Percentiles rank a stretch among this genome's conserved stretches.
These are phyloP conservation scores for Neofusicoccum parvum DNA, from an alignment of 2,329 filamentous ascomycete genomes.

Conservation along the genomic window DNA sequence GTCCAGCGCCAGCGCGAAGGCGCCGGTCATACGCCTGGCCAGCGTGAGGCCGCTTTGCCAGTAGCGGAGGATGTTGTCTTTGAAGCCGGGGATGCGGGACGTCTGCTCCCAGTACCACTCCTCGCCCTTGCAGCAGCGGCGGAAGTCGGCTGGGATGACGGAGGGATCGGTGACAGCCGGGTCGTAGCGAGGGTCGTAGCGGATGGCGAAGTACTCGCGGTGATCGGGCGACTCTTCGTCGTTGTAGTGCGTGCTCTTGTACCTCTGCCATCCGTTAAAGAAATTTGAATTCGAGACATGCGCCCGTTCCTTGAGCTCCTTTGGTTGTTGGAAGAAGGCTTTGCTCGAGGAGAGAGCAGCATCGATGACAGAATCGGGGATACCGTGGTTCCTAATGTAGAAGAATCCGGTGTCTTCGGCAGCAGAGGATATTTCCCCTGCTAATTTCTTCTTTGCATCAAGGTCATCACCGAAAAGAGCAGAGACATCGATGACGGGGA, in stretches of 20 bases:
- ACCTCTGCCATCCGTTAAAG: constrained; percentile 45
- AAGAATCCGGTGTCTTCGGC: constrained; percentile 24
- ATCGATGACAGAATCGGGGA: constrained; percentile 43
- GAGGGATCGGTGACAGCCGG: constrained; percentile 45
- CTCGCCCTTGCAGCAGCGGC: constrained; percentile 39
- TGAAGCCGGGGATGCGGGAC: constrained; percentile 52
- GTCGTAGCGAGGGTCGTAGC: constrained; percentile 54
- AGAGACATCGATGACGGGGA: constrained; percentile 35
- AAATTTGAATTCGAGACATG: constrained; percentile 43
- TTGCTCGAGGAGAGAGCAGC: constrained; percentile 33
- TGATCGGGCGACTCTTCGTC: constrained; percentile 37
- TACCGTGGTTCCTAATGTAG: constrained; percentile 29
- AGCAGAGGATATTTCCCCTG: constrained; percentile 28
- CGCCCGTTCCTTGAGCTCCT: constrained; percentile 39
- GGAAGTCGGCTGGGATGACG: constrained; percentile 33
- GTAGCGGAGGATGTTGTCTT: constrained; percentile 50
- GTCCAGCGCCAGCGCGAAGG: constrained; percentile 59
- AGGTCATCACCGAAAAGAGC: constrained; percentile 39
- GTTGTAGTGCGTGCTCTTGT: constrained; percentile 40
- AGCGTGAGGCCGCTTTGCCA: constrained; percentile 54
- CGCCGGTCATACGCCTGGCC: constrained; percentile 53
- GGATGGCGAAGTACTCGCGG: constrained; percentile 40
- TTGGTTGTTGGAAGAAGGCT: constrained; percentile 35
- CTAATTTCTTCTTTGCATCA: constrained; percentile 43
- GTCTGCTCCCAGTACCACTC: constrained; percentile 58